A percentile compares a stretch with the other conserved stretches of the same genome.
phyloP scores from a whole-genome alignment of 2,329 filamentous ascomycete genomes.

The Ceratocystis papillata region DNA sequence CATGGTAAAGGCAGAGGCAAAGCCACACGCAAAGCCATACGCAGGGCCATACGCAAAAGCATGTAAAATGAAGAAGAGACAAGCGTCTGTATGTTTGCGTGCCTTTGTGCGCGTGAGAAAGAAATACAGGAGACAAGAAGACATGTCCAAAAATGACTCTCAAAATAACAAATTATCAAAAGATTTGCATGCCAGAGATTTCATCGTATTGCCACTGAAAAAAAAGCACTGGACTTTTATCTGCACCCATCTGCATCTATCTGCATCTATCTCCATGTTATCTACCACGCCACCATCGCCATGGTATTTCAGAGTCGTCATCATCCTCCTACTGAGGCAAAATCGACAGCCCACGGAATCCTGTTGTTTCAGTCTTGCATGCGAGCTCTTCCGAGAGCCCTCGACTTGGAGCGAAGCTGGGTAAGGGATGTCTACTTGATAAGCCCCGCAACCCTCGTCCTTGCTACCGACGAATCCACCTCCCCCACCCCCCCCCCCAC shows the following conservation, averaged over 20 bases:
- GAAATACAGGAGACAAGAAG: background rate
- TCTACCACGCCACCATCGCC: background rate
- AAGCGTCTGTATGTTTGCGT: background rate
- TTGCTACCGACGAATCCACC: constrained; percentile 11
- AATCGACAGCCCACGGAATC: background rate
- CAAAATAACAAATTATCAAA: background rate
- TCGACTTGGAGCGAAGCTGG: background rate
- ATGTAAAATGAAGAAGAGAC: no score
- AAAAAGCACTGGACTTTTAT: background rate
- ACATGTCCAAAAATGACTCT: background rate
- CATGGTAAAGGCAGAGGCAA: no score
- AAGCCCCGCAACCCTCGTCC: background rate
- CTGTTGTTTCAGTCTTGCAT: background rate
- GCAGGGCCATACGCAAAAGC: no score
- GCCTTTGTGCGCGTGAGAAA: background rate
- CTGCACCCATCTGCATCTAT: background rate
- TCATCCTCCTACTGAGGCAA: background rate
- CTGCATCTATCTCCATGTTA: background rate
- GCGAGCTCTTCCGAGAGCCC: background rate
- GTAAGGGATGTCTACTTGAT: background rate
- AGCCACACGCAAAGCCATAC: no score
- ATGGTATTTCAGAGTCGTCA: background rate
- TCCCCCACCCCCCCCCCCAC: background rate
- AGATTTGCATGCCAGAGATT: background rate
- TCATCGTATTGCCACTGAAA: background rate